Evolutionary conservation across 257 asterid species (phyloP).

Genomic region (Nicotiana attenuata): DNA sequence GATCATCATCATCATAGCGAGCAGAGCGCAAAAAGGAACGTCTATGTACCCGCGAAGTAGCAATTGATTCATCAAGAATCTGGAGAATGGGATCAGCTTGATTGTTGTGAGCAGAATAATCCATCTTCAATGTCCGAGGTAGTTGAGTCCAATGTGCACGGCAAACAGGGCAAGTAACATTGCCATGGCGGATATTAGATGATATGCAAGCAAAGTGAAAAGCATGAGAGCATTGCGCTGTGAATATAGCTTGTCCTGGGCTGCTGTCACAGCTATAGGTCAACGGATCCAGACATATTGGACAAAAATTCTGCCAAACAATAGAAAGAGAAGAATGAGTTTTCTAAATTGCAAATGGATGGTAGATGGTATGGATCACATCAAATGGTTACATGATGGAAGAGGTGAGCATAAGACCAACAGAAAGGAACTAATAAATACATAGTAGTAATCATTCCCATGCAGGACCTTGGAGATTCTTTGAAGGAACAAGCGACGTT

Average conservation of each 20-base stretch:
- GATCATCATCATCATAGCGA: constrained; percentile 85
- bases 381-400: background rate
- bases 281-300: constrained; percentile 77
- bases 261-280: constrained; percentile 59
- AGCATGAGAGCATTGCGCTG: constrained; percentile 88
- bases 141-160: constrained; percentile 93
- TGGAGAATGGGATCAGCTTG: constrained; percentile 78
- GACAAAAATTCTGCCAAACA: constrained; percentile 57
- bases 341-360: background rate
- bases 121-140: constrained; percentile 55
- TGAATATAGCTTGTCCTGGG: constrained; percentile 83
- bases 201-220: constrained; percentile 92
- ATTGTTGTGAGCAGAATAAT: constrained; percentile 37
- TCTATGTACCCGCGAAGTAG: constrained; percentile 73
- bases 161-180: constrained; percentile 89
- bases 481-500: background rate
- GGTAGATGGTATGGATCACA: background rate
- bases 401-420: background rate
- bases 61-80: constrained; percentile 87
- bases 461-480: background rate
- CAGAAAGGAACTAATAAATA: background rate
- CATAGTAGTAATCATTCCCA: background rate
- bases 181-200: constrained; percentile 88
- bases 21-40: constrained; percentile 80
- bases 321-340: constrained; percentile 6